Evolutionary conservation across 2,329 filamentous ascomycete genomes (phyloP).

Genomic region (Tetracladium maxilliforme): DNA sequence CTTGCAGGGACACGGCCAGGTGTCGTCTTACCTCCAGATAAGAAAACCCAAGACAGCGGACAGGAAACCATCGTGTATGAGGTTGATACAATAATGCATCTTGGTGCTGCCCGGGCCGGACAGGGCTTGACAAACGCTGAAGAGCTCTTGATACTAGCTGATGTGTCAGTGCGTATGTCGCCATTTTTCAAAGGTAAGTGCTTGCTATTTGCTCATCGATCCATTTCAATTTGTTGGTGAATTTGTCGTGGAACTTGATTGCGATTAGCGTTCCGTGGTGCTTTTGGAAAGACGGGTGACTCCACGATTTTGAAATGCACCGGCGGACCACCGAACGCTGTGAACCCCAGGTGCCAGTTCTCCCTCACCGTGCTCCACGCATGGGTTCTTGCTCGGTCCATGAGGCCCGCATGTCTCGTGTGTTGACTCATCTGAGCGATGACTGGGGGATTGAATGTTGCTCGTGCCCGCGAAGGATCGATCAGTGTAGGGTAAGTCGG

Average conservation of each 20-base stretch:
- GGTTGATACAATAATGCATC: slow-evolving; percentile 53
- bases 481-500: too few relatives aligned
- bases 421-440: too few relatives aligned
- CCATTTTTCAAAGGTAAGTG: slow-evolving; percentile 1
- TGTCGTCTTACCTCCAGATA: slow-evolving; percentile 39
- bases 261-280: slow-evolving; percentile 1
- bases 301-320: slow-evolving; percentile 53
- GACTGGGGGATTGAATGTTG: too few relatives aligned
- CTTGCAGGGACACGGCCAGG: slow-evolving; percentile 2
- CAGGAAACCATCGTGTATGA: slow-evolving; percentile 45
- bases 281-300: slow-evolving; percentile 1
- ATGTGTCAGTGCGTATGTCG: not conserved
- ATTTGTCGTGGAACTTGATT: slow-evolving; percentile 40
- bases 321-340: slow-evolving; percentile 50
- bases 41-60: slow-evolving; percentile 44
- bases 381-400: too few relatives aligned
- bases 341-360: slow-evolving; percentile 49
- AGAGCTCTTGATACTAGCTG: slow-evolving; percentile 53
- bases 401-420: too few relatives aligned
- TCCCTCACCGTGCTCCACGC: slow-evolving; percentile 5
- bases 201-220: slow-evolving; percentile 52
- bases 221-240: slow-evolving; percentile 46
- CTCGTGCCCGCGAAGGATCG: too few relatives aligned
- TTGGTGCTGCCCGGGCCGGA: slow-evolving; percentile 57
- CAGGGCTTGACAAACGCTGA: slow-evolving; percentile 52